A percentile compares a stretch with the other conserved stretches of the same genome.
Conservation (phyloP, 2,329 filamentous ascomycete species). For the Teratosphaeria viscida region DNA sequence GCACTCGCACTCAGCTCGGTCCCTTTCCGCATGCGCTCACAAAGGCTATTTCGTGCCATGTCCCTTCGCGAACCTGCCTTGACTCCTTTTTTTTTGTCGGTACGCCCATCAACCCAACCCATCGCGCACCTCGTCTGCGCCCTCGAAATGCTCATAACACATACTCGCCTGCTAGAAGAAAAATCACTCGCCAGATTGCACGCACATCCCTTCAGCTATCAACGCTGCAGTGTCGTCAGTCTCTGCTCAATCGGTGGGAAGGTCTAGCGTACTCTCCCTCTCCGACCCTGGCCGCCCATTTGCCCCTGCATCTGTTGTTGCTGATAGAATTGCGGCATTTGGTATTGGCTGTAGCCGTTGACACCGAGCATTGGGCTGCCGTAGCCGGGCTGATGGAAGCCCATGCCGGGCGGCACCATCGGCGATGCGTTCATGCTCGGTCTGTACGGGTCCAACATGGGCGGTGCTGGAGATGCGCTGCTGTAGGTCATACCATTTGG, state of each 20-base stretch:
- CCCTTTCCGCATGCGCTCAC: not conserved
- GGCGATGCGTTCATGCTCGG: constrained; percentile 29
- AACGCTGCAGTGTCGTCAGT: not conserved
- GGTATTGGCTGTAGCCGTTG: constrained; percentile 16
- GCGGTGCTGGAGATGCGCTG: constrained; percentile 16
- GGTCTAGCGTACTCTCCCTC: constrained; percentile 9
- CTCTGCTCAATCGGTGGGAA: not conserved
- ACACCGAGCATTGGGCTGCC: constrained; percentile 19
- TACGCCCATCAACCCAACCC: not conserved
- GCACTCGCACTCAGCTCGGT: no score
- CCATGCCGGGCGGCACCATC: constrained; percentile 30
- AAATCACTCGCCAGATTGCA: not conserved
- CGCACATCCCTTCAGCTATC: not conserved
- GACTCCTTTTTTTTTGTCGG: not conserved
- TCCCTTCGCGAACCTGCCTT: not conserved
- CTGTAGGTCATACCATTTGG: constrained; percentile 16
- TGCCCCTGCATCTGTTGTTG: constrained; percentile 12
- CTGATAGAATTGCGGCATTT: constrained; percentile 13
- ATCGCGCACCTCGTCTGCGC: not conserved
- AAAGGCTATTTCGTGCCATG: not conserved
- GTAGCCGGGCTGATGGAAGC: constrained; percentile 13
- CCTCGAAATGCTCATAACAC: not conserved
- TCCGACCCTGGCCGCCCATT: constrained; percentile 5
- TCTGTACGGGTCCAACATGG: constrained; percentile 32
- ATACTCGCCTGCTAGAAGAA: not conserved